phyloP scores from a whole-genome alignment of 768 basidiomycete species.

The Podaxis mareebaensis region DNA sequence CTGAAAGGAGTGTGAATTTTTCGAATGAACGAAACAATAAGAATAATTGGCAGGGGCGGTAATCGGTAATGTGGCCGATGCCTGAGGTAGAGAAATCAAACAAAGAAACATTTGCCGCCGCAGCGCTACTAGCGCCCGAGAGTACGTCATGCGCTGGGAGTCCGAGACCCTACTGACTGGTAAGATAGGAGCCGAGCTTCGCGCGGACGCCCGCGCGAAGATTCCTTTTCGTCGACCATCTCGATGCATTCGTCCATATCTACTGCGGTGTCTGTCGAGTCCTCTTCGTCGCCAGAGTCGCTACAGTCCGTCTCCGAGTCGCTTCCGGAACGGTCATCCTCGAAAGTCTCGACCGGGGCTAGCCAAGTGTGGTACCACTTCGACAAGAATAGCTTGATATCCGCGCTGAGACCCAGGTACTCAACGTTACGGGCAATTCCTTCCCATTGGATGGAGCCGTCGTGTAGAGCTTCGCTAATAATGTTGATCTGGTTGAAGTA shows the following conservation, averaged over 20 bases:
- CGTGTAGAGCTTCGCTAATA: slow-evolving; percentile 68
- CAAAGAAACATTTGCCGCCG: not conserved
- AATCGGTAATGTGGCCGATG: slow-evolving; percentile 5
- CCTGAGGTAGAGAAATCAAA: slow-evolving; percentile 3
- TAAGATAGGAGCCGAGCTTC: slow-evolving; percentile 37
- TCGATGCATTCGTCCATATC: slow-evolving; percentile 37
- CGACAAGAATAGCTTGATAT: slow-evolving; percentile 77
- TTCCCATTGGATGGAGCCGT: slow-evolving; percentile 75
- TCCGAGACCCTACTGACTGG: slow-evolving; percentile 22
- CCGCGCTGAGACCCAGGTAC: slow-evolving; percentile 74
- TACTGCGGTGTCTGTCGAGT: slow-evolving; percentile 35
- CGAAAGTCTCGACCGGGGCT: slow-evolving; percentile 34
- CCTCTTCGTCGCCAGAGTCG: slow-evolving; percentile 37
- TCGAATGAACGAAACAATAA: slow-evolving; percentile 14
- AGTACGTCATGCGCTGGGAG: slow-evolving; percentile 5
- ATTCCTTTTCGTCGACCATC: slow-evolving; percentile 21
- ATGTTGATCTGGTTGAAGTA: slow-evolving; percentile 71
- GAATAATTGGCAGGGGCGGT: slow-evolving; percentile 2
- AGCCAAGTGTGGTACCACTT: slow-evolving; percentile 74
- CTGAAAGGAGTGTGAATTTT: slow-evolving; percentile 8
- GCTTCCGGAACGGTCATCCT: slow-evolving; percentile 31
- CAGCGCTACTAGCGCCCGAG: slow-evolving; percentile 2
- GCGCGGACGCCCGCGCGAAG: slow-evolving; percentile 15
- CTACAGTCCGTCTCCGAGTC: slow-evolving; percentile 39
- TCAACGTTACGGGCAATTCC: slow-evolving; percentile 88